Evolutionary conservation across 108 stramenopile genomes (phyloP), one percentile per base, ranked within the genome.

Genomic region (Ochromonas danica): DNA sequence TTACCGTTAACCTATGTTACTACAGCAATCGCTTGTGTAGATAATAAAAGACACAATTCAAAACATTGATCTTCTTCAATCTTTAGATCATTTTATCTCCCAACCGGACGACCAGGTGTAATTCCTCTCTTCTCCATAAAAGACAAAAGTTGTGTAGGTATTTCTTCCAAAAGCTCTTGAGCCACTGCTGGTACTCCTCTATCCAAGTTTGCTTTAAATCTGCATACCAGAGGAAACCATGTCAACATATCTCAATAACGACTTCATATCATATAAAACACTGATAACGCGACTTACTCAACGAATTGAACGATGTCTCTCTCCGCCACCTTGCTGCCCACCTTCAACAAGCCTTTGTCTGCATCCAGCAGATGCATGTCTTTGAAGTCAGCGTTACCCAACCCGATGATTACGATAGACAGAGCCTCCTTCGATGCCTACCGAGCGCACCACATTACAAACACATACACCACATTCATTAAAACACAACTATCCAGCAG

Each of bases 231-330:
- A 22, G 70, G 22, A 70, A n/a, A 61, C 1, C 1, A 0, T 28
- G 40, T 62, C 6, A 82, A 79, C 79, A 77, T 74, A 35, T 82
- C 71, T 22, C 83, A 81, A 22, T 84, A 78, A 10, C 42, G 71
- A 28, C 78, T 41, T 30, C 39, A 39, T 57, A 81, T 84, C 71
- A 85, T 88, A 77, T 90, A 85, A 51, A 84, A 82, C 30, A 70
- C 84, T 78, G 86, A 89, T 3, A 85, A n/a, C n/a, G n/a, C 72
- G 33, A 81, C 51, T 57, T 57, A 91, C 2, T 85, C 70, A 14
- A 91, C 91, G 83, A 94, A 94, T n/a, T 87, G 87, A 1, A 91
- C 90, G 77, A 91, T 90, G 39, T 94, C 91, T 38, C 90, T 80
- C 25, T 65, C 81, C 36, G 90, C 70, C 82, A 81, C 3, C 83